Conservation (phyloP, 805 yeast genomes). For the Starmerella asiatica region DNA sequence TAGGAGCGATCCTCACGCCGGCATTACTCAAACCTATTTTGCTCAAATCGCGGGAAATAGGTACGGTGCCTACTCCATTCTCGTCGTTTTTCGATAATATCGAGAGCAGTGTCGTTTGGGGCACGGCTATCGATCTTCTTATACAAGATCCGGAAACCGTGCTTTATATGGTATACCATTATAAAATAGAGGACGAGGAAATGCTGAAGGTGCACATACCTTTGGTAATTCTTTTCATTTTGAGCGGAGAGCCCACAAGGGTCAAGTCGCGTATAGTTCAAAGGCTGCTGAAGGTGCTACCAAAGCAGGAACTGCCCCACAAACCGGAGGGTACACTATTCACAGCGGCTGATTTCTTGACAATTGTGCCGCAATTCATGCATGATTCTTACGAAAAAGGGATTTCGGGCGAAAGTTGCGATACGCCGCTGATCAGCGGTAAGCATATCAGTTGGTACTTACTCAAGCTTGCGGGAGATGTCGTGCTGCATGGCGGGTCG, state of each 20-base stretch:
- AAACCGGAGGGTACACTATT: slow-evolving; percentile 7
- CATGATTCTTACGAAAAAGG: slow-evolving; percentile 2
- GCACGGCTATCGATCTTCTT: slow-evolving; percentile 39
- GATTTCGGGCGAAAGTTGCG: slow-evolving; percentile 1
- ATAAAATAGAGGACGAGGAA: slow-evolving; percentile 76
- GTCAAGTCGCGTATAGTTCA: slow-evolving; percentile 26
- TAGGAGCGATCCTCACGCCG: slow-evolving; percentile 65
- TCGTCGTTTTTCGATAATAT: slow-evolving; percentile 70
- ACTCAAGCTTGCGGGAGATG: slow-evolving; percentile 12
- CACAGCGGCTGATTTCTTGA: slow-evolving; percentile 17
- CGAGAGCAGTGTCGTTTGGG: slow-evolving; percentile 71
- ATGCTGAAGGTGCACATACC: slow-evolving; percentile 70
- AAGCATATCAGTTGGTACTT: slow-evolving; percentile 19
- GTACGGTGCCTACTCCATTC: slow-evolving; percentile 31
- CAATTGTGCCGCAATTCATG: slow-evolving; percentile 29
- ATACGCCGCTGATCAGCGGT: background rate
- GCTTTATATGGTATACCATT: slow-evolving; percentile 46
- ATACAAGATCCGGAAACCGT: slow-evolving; percentile 34
- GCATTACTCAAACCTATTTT: slow-evolving; percentile 53
- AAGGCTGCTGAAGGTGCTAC: slow-evolving; percentile 40
- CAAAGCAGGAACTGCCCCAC: slow-evolving; percentile 33
- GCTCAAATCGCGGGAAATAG: slow-evolving; percentile 21
- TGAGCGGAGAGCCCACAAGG: slow-evolving; percentile 1
- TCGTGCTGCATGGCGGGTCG: slow-evolving; percentile 3
- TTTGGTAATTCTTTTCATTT: slow-evolving; percentile 36